Evolutionary conservation across 352 stramenopile genomes (phyloP), one percentile per base, ranked within the genome.

Genomic region (Pythium dissotocum): DNA sequence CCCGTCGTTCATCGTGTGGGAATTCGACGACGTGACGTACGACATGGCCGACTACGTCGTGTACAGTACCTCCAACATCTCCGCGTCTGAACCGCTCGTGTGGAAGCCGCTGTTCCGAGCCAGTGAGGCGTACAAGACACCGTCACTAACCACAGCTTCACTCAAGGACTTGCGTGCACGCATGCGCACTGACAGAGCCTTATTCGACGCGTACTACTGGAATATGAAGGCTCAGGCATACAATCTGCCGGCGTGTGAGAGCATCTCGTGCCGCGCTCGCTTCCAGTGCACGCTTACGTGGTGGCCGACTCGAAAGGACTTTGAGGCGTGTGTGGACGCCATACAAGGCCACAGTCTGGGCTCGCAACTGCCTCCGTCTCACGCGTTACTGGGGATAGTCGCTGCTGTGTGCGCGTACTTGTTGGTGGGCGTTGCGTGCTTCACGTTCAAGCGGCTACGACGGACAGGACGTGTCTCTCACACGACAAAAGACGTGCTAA

Each of bases 1-100:
- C 70, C 94, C 94, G 36, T 93, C 85, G 24, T 98, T 97, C 58
- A 91, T 92, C 76, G 72, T 92, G 42, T 95, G 87, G 87, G 83
- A 93, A 28, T 85, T 85, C 58, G 74, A 91, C 49, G 65, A 75
- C 0, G 71, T 58, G 18, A 90, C 85, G 4, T 93, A 90, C 65
- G 81, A 93, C 1, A 55, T 95, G 18, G 42, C 89, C 7, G 85
- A 94, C 69, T 93, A 78, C 58, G 80, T 80, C 2, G 85, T 95
- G 8, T 87, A 94, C 70, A 86, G 78, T 18, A 82, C 83, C 26
- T 90, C 90, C 59, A 81, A 93, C 28, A 80, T 83, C 24, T 66
- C 71, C 5, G 52, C 18, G 4, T 65, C 63, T 12, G 70, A 79
- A 42, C 57, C 68, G 2, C 72, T 88, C 0, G 65, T 77, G 55